phyloP scores from a whole-genome alignment of 768 basidiomycete species.

The Rhodocollybia butyracea region DNA sequence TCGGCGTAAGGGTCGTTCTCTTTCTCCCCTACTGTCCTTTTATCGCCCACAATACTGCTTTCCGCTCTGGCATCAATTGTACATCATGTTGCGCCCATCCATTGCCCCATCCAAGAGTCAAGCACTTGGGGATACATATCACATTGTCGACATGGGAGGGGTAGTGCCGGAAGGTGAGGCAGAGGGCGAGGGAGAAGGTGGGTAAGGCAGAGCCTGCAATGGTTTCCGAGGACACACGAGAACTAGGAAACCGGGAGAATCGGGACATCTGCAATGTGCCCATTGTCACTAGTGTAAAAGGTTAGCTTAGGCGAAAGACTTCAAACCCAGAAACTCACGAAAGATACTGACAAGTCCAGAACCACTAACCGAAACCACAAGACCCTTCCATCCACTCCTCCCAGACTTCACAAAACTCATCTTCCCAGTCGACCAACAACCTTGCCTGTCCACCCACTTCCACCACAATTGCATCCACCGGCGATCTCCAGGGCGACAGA shows the following conservation, averaged over 20 bases:
- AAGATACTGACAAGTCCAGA: too few species aligned
- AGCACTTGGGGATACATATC: constrained; percentile 41
- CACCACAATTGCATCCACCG: too few species aligned
- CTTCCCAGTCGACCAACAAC: too few species aligned
- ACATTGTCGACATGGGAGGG: constrained; percentile 50
- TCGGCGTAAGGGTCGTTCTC: background rate
- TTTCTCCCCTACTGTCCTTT: constrained; percentile 28
- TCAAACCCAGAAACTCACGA: too few species aligned
- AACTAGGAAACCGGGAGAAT: constrained; percentile 37
- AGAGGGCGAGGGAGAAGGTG: constrained; percentile 37
- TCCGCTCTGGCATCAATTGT: constrained; percentile 35
- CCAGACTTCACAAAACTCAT: too few species aligned
- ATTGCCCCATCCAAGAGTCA: constrained; percentile 52
- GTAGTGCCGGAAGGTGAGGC: constrained; percentile 48
- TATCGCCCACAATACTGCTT: constrained; percentile 35
- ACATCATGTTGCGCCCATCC: constrained; percentile 30
- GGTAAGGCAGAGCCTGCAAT: too few species aligned
- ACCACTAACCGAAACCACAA: too few species aligned
- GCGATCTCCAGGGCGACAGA: too few species aligned
- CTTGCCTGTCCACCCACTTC: too few species aligned
- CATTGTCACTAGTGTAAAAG: constrained; percentile 5
- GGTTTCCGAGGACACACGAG: too few species aligned
- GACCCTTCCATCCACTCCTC: too few species aligned
- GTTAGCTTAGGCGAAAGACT: constrained; percentile 38
- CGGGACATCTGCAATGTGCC: too few species aligned